Evolutionary conservation across 1,284 basidiomycete genomes (phyloP), one percentile per base, ranked within the genome.

Genomic region (Cystobasidiaceae sp.): DNA sequence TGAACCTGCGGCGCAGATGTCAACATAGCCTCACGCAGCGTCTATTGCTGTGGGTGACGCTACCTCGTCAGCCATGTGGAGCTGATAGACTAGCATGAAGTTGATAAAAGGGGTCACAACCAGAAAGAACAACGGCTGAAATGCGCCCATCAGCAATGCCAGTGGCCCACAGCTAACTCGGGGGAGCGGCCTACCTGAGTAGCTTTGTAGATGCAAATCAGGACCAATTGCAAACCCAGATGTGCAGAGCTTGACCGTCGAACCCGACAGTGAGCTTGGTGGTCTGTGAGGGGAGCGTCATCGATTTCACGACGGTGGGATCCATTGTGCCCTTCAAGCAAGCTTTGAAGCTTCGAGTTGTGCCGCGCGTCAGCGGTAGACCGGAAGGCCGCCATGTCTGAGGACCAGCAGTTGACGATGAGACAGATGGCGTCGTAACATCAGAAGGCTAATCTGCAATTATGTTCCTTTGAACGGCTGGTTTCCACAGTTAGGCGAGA

Each of bases 1-100:
- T 13, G 45, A 25, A 48, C 45, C 45, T 48, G 23, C 13, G 13
- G 13, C 11, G 11, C 23, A 11, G 13, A 9, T 46, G 23, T 46
- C 45, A 11, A 21, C 11, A 46, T 17, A 17, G 27, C 23, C 23
- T 3, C 23, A 27, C 4, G 30, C 30, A 7, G n/a, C n/a, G n/a
- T n/a, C n/a, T n/a, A n/a, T n/a, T n/a, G n/a, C n/a, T n/a, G n/a
- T n/a, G n/a, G n/a, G n/a, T n/a, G n/a, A n/a, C n/a, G n/a, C n/a
- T 21, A 57, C 34, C 39, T 57, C 54, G 41, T 57, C 37, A 4
- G 54, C n/a, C 4, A 45, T 28, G 17, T 44, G 17, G 4, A 57
- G 54, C 11, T 57, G 34, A 32, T 54, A 19, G 37, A 57, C 54
- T 3, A 57, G 54, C 34, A 57, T 41, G 8, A 23, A 15, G 41